These are phyloP conservation scores for Salix exigua DNA, from an alignment of 345 rosid genomes.

Conservation along the genomic window DNA sequence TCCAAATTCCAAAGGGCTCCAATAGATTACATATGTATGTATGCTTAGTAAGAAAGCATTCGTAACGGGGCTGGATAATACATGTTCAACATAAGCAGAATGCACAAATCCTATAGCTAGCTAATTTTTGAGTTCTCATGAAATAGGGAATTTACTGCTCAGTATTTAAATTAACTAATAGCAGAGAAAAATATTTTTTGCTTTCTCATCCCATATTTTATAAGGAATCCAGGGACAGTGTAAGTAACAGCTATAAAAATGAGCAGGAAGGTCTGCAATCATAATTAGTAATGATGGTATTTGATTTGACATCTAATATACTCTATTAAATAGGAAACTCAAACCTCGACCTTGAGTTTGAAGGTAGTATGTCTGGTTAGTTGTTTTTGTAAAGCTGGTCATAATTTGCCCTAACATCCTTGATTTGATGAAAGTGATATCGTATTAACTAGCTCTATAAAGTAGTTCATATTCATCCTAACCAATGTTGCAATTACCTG, in stretches of 20 bases:
- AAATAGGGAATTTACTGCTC: background rate
- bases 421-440: background rate
- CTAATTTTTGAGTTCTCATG: background rate
- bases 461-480: background rate
- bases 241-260: background rate
- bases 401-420: background rate
- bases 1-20: background rate
- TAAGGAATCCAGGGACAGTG: background rate
- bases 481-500: conserved; percentile 39
- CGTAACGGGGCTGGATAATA: background rate
- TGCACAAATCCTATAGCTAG: background rate
- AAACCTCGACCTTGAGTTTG: background rate
- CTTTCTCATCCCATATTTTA: background rate
- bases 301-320: background rate
- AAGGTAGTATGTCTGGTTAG: background rate
- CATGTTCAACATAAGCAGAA: background rate
- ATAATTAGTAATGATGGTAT: background rate
- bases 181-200: background rate
- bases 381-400: background rate
- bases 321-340: background rate
- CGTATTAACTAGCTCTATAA: background rate
- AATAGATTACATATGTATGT: background rate
- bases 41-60: background rate
- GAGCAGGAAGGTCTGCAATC: background rate
- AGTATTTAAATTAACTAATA: background rate